Percentiles rank a stretch among this genome's conserved stretches.
These are phyloP conservation scores for Scortechinia acanthostroma DNA, from an alignment of 2,329 filamentous ascomycete genomes.

Conservation along the genomic window DNA sequence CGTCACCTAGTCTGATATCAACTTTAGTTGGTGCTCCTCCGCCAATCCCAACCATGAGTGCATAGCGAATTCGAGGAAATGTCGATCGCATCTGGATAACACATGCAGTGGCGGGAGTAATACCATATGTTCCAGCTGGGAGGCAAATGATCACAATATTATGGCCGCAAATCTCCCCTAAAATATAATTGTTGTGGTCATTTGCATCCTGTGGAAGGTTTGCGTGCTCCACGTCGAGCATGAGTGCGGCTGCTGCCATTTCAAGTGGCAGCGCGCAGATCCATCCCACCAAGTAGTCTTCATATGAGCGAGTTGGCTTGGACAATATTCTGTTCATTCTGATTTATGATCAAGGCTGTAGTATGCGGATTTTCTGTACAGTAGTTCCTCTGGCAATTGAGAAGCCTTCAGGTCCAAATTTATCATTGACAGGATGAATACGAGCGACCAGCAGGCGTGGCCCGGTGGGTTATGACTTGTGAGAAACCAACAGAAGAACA, in stretches of 20 bases:
- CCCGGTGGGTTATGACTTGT: too few species aligned
- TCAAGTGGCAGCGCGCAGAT: slow-evolving; percentile 10
- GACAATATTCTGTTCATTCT: too few species aligned
- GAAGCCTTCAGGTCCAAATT: too few species aligned
- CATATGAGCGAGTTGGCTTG: too few species aligned
- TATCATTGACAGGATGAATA: too few species aligned
- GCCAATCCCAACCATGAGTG: neutral
- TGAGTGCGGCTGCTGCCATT: slow-evolving; percentile 7
- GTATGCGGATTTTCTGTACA: too few species aligned
- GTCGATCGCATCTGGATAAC: neutral
- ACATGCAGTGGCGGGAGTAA: neutral
- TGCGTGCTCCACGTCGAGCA: slow-evolving; percentile 8
- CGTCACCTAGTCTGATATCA: neutral
- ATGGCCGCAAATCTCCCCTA: neutral
- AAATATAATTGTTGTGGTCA: neutral
- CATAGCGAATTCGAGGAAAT: neutral
- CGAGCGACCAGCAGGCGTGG: too few species aligned
- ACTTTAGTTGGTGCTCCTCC: neutral
- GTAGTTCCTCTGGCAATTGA: too few species aligned
- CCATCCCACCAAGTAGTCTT: slow-evolving; percentile 10
- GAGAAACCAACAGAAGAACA: too few species aligned
- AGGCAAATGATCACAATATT: neutral
- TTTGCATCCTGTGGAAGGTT: neutral
- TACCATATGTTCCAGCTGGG: neutral
- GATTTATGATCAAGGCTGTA: too few species aligned